Evolutionary conservation across 129 eudicot species (phyloP), one percentile per base, ranked within the genome.

Genomic region (Flaveria sonorensis): DNA sequence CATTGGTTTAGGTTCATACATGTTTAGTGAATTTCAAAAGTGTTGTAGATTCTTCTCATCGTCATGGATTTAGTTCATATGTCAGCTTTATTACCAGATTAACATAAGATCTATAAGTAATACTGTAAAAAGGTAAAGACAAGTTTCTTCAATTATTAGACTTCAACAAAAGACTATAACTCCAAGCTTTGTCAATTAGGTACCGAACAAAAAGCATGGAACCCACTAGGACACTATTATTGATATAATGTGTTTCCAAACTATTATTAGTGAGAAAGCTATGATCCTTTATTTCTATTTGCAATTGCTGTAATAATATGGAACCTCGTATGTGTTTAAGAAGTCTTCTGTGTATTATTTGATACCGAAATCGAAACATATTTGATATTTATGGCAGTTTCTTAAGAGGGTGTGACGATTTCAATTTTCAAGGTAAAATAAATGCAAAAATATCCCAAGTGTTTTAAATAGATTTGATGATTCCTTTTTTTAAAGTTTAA

Each of bases 61-160:
- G 15, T 61, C 68, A 26, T 12, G 12, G 40, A 62, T 62, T 30
- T 63, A 63, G 45, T 63, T 20, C 69, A 14, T 2, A 63, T 30
- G 13, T 15, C 46, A 60, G 66, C 39, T 60, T 61, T 14, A 14
- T 30, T 14, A 36, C 69, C 42, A 14, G 7, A 63, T 63, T 2
- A 60, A 30, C 50, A 66, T 36, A 39, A 18, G 15, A 39, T n/a
- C 71, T 36, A 16, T 18, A 66, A 63, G 45, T 63, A 63, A 18
- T 50, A 39, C 50, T 66, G 50, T 66, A 66, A 66, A 36, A 66
- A 40, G 50, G 15, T 66, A 39, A 66, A n/a, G 40, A 39, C 48
- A 66, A 39, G 71, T 39, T 66, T 66, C 71, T 36, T 66, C 48
- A 66, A 39, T 66, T 66, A 66, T 66, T 66, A 39, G 51, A 66